These are phyloP conservation scores for Mycothermus thermophilus DNA, from an alignment of 495 filamentous ascomycete species.

Conservation along the genomic window DNA sequence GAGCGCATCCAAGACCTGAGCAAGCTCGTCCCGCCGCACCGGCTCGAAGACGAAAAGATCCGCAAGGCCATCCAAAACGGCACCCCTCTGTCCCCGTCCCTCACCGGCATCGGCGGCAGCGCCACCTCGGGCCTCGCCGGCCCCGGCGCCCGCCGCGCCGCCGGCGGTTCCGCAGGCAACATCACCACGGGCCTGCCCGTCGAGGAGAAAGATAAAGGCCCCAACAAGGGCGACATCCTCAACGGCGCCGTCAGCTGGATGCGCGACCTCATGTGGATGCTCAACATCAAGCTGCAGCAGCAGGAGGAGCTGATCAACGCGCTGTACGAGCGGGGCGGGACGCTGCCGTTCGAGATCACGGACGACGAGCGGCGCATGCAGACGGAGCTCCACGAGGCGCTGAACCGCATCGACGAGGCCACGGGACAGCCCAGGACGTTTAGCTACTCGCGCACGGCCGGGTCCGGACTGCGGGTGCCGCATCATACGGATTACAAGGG, in stretches of 20 bases:
- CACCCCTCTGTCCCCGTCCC: constrained; percentile 67
- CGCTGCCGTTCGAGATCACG: constrained; percentile 66
- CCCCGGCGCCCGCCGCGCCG: constrained; percentile 65
- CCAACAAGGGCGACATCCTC: constrained; percentile 96
- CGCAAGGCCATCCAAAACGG: constrained; percentile 88
- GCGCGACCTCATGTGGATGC: constrained; percentile 92
- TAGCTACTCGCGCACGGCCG: constrained; percentile 69
- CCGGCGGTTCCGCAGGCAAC: constrained; percentile 51
- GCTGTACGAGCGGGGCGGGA: constrained; percentile 54
- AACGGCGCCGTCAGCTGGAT: constrained; percentile 96
- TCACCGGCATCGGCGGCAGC: constrained; percentile 44
- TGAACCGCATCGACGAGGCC: constrained; percentile 59
- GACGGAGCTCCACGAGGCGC: constrained; percentile 71
- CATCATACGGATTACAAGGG: constrained; percentile 87
- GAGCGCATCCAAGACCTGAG: constrained; percentile 94
- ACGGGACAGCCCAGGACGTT: constrained; percentile 33
- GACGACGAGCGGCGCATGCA: constrained; percentile 95
- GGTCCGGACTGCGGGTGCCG: constrained; percentile 76
- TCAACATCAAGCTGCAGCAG: constrained; percentile 75
- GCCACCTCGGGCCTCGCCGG: constrained; percentile 85
- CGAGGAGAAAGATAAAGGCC: constrained; percentile 96
- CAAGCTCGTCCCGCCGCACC: constrained; percentile 80
- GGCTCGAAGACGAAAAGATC: constrained; percentile 92
- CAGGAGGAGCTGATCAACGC: constrained; percentile 68
- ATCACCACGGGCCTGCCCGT: constrained; percentile 82